Base-by-base conservation (phyloP, 352 stramenopile genomes). In the Phytophthora cryptogea region DNA sequence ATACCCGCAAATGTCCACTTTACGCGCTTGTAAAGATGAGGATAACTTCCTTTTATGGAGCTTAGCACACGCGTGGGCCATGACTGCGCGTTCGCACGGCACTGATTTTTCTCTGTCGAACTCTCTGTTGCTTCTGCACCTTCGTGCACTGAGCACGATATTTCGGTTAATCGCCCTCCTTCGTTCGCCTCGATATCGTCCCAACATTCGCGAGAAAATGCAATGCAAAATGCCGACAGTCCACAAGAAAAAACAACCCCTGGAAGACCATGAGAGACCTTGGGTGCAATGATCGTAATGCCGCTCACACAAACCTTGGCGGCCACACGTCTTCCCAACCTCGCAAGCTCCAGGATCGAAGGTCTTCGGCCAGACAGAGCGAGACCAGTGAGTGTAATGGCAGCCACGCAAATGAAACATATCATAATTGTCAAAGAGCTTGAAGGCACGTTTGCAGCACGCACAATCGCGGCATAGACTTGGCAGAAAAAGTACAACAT, bases 1-100 rank as follows among this genome's bases (percentile, higher is more conserved):
- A 89, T 83, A n/a, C 68, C 66, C 23, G 88, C 81, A 45, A 89
- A 92, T 10, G 83, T 89, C 83, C 83, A 92, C 53, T 87, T 90
- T 6, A 88, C 71, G 16, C 83, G 69, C 56, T 83, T 90, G 65
- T 89, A 90, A 43, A 89, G 57, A 55, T 79, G 77, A 30, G 70
- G 68, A 26, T 81, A 90, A 44, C 40, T 44, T 13, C 63, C 47
- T 51, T 72, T 74, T 36, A 74, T 43, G 16, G 47, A 63, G 50
- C 45, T 59, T 36, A 77, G 40, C 20, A 37, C 63, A 57, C 41
- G 54, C 50, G 41, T 17, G 36, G 58, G 59, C 63, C 63, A 74
- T 32, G 62, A 62, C 16, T 48, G 43, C n/a, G 42, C 20, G 20
- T 23, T 17, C 3, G 10, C 41, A 37, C 13, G 17, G 32, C 8